These are phyloP conservation scores for Globisporangium alternatum DNA, from an alignment of 352 stramenopile genomes.

Conservation along the genomic window DNA sequence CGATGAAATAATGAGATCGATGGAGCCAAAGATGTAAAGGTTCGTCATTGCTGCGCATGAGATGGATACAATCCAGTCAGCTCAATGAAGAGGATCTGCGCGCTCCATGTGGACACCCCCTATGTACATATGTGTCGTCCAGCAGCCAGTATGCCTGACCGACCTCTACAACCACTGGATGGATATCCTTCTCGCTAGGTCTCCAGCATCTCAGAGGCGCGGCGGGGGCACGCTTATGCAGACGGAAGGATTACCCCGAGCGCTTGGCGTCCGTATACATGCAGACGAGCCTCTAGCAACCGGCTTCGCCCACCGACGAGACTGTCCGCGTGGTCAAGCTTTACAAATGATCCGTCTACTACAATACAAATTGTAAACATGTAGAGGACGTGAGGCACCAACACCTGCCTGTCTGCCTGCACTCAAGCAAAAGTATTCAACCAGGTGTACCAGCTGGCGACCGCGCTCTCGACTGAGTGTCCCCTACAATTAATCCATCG, in stretches of 20 bases:
- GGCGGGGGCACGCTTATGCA: not conserved
- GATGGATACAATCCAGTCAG: constrained; percentile 8
- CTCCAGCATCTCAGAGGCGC: not conserved
- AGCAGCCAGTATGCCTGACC: not conserved
- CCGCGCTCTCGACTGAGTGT: not conserved
- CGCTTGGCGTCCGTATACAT: not conserved
- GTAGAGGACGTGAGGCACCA: not conserved
- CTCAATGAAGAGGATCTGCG: not conserved
- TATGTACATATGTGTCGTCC: not conserved
- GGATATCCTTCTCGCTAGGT: not conserved
- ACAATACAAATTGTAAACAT: not conserved
- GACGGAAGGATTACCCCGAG: not conserved
- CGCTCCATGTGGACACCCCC: not conserved
- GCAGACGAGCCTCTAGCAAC: not conserved
- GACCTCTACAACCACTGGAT: not conserved
- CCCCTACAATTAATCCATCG: not conserved
- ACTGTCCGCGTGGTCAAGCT: not conserved
- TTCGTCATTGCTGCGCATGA: not conserved
- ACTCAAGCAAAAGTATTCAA: not conserved
- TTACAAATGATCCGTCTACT: not conserved
- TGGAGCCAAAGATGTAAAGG: not conserved
- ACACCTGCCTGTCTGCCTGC: not conserved
- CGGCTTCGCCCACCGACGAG: not conserved
- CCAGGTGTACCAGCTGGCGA: not conserved
- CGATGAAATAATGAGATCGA: too few relatives aligned